Conservation (phyloP, 169 alveolate genomes). For the Besnoitia besnoiti region DNA sequence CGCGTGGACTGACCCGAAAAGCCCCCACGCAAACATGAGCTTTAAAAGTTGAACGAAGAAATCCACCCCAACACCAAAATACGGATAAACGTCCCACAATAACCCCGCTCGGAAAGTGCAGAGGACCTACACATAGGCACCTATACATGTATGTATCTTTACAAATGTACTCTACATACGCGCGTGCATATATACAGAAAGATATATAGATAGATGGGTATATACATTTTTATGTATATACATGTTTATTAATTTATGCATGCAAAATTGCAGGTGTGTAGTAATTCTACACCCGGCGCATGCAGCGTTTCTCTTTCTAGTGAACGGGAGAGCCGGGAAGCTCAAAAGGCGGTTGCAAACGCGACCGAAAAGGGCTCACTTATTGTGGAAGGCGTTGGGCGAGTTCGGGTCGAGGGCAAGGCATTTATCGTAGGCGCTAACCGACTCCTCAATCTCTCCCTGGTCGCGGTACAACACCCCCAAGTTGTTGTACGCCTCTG, state of each 20-base stretch:
- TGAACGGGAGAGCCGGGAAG: no score
- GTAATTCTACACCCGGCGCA: neutral
- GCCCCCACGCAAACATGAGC: no score
- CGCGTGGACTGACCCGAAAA: no score
- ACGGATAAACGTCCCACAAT: neutral
- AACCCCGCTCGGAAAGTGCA: no score
- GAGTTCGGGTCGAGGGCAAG: slow-evolving; percentile 20
- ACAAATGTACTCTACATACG: neutral
- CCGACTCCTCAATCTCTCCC: slow-evolving; percentile 57
- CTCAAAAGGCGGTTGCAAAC: neutral
- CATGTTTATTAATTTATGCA: neutral
- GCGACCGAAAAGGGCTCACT: slow-evolving; percentile 31
- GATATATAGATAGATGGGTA: no score
- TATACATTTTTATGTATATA: no score
- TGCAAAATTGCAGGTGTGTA: neutral
- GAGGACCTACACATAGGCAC: neutral
- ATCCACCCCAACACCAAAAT: neutral
- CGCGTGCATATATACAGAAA: neutral
- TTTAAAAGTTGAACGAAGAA: no score
- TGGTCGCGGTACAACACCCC: slow-evolving; percentile 69
- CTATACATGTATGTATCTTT: neutral
- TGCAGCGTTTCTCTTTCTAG: neutral
- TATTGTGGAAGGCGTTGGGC: slow-evolving; percentile 50
- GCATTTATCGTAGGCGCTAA: slow-evolving; percentile 51
- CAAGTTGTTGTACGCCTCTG: slow-evolving; percentile 71